A percentile compares a stretch with the other conserved stretches of the same genome.
Conservation (phyloP, 164 flowering plant species). For the Umbellularia californica region DNA sequence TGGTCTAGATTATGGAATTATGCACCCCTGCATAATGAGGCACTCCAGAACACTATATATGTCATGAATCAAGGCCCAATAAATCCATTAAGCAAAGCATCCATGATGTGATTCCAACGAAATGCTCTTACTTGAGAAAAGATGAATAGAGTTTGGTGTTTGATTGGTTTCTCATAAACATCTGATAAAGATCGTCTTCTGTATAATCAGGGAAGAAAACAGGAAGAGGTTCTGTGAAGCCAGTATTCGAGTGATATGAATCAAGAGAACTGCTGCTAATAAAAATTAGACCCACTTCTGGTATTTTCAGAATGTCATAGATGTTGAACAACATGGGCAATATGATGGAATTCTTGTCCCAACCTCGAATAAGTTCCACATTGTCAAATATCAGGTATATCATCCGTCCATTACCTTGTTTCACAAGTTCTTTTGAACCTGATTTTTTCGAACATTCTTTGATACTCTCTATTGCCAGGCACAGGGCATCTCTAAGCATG, state of each 20-base stretch:
- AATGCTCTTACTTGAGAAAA: conserved; percentile 73
- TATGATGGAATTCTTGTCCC: conserved; percentile 74
- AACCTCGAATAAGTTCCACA: conserved; percentile 66
- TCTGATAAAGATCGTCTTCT: conserved; percentile 67
- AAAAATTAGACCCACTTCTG: conserved; percentile 77
- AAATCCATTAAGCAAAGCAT: neutral
- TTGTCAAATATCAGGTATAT: conserved; percentile 78
- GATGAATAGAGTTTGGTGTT: conserved; percentile 68
- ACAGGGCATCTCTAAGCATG: conserved; percentile 63
- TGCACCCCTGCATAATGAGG: neutral
- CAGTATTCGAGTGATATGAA: conserved; percentile 55
- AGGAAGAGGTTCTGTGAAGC: conserved; percentile 60
- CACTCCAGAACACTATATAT: neutral
- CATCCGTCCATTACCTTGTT: conserved; percentile 51
- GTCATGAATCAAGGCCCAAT: neutral
- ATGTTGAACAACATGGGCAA: conserved; percentile 67
- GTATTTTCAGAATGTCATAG: conserved; percentile 54
- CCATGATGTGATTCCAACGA: neutral
- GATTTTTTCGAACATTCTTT: conserved; percentile 30
- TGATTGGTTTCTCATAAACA: conserved; percentile 60
- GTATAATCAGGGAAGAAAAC: conserved; percentile 68
- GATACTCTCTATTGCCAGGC: conserved; percentile 31
- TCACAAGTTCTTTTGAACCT: conserved; percentile 25
- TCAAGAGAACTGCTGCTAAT: conserved; percentile 70
- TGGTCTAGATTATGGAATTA: neutral